A percentile compares a stretch with the other conserved stretches of the same genome.
These are phyloP conservation scores for Globisporangium heterothallicum DNA, from an alignment of 352 stramenopile genomes.

Conservation along the genomic window DNA sequence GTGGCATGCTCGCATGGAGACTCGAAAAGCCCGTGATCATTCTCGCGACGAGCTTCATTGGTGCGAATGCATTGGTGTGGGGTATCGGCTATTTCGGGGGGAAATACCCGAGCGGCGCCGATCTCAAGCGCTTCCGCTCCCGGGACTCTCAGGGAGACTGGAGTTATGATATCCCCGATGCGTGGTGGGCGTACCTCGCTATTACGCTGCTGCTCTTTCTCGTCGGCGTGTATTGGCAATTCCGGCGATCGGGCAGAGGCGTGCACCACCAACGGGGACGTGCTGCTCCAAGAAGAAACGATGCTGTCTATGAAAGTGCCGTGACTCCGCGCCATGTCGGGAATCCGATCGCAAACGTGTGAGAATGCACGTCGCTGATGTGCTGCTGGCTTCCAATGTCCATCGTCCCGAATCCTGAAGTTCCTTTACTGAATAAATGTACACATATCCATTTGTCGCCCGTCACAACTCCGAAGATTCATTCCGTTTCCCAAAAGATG, in stretches of 20 bases:
- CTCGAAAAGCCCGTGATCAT: conserved; percentile 48
- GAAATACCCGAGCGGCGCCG: conserved; percentile 54
- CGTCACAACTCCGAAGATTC: too few species aligned
- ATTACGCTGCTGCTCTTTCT: conserved; percentile 42
- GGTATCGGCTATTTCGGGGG: conserved; percentile 71
- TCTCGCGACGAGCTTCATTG: conserved; percentile 59
- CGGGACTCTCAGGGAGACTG: conserved; percentile 16
- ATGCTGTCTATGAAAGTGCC: too few species aligned
- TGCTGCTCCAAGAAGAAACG: background rate
- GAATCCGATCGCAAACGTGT: too few species aligned
- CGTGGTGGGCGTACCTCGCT: conserved; percentile 66
- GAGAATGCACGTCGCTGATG: too few species aligned
- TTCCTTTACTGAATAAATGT: too few species aligned
- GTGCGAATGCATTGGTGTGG: conserved; percentile 38
- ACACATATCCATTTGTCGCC: too few species aligned
- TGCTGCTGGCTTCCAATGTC: too few species aligned
- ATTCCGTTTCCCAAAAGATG: too few species aligned
- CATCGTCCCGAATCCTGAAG: too few species aligned
- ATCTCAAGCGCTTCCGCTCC: conserved; percentile 42
- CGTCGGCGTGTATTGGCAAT: conserved; percentile 32
- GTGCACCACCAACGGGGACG: conserved; percentile 12
- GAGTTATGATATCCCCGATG: conserved; percentile 35
- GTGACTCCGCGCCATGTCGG: too few species aligned
- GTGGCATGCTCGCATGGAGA: conserved; percentile 46
- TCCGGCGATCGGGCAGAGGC: conserved; percentile 11